A percentile compares a stretch with the other conserved stretches of the same genome.
phyloP scores from a whole-genome alignment of 2,329 filamentous ascomycete species.

The Beauveria scarabaeidicola region DNA sequence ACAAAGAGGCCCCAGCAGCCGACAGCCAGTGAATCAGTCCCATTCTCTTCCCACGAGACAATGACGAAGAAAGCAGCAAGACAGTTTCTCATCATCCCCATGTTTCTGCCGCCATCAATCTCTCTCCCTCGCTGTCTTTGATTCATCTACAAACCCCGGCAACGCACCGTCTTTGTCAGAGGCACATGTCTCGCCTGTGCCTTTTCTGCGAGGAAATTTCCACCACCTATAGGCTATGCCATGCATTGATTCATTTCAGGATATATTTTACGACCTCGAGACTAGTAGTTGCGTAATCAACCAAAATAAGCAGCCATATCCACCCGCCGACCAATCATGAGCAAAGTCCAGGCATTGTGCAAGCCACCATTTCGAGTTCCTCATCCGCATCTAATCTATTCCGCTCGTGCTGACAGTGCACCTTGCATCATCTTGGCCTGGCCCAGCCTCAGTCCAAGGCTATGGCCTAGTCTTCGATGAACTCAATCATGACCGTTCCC shows the following conservation, averaged over 20 bases:
- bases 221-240: too few relatives aligned
- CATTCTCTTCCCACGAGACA: not conserved
- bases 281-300: not conserved
- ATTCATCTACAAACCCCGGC: not conserved
- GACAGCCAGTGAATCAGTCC: not conserved
- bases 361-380: not conserved
- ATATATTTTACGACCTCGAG: not conserved
- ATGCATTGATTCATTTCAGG: not conserved
- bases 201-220: too few relatives aligned
- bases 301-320: not conserved
- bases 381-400: not conserved
- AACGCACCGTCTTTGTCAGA: not conserved
- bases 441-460: not conserved
- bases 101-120: not conserved
- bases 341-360: not conserved
- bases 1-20: not conserved
- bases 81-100: too few relatives aligned
- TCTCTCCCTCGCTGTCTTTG: not conserved
- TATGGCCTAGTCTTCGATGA: slow-evolving; percentile 48
- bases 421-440: not conserved
- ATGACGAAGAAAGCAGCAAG: not conserved
- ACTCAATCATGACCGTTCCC: slow-evolving; percentile 92
- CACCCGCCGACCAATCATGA: not conserved
- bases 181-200: not conserved
- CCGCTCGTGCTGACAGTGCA: not conserved